Evolutionary conservation across 371 early-diverging fungal genomes (phyloP).

Genomic region (Mucor plumbeus): DNA sequence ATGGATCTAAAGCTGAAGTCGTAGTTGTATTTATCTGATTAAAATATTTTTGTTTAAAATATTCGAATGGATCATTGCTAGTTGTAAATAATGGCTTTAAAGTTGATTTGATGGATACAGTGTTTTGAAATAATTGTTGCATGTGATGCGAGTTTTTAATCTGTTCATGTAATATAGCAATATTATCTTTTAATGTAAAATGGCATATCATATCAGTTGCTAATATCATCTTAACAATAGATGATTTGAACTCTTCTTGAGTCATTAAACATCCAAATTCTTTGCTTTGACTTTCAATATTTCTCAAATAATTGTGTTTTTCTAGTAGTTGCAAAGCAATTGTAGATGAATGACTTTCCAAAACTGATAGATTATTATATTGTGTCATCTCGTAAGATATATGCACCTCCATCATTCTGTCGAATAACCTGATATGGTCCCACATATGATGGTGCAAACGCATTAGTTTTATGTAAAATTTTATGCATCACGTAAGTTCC

Average conservation of each 20-base stretch:
- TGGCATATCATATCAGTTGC: conserved; percentile 90
- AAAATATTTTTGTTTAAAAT: conserved; percentile 13
- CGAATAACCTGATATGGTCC: conserved; percentile 24
- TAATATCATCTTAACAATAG: conserved; percentile 70
- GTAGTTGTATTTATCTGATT: neutral
- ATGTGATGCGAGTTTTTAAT: neutral
- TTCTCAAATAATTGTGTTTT: conserved; percentile 70
- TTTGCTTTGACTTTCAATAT: conserved; percentile 31
- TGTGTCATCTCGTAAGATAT: conserved; percentile 27
- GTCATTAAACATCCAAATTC: conserved; percentile 31
- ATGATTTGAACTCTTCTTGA: conserved; percentile 49
- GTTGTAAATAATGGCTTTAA: conserved; percentile 8
- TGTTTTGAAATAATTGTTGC: neutral
- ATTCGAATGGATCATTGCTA: conserved; percentile 2
- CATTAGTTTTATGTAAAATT: neutral
- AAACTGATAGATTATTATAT: conserved; percentile 77
- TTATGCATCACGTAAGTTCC: neutral
- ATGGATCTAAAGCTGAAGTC: neutral
- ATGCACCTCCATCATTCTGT: conserved; percentile 16
- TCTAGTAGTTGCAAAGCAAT: conserved; percentile 69
- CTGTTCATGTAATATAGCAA: conserved; percentile 23
- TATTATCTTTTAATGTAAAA: conserved; percentile 72
- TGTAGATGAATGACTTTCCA: conserved; percentile 84
- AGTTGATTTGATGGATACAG: neutral
- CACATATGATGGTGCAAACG: neutral